Evolutionary conservation across 805 yeast genomes (phyloP).

Genomic region (Candida patagonica): DNA sequence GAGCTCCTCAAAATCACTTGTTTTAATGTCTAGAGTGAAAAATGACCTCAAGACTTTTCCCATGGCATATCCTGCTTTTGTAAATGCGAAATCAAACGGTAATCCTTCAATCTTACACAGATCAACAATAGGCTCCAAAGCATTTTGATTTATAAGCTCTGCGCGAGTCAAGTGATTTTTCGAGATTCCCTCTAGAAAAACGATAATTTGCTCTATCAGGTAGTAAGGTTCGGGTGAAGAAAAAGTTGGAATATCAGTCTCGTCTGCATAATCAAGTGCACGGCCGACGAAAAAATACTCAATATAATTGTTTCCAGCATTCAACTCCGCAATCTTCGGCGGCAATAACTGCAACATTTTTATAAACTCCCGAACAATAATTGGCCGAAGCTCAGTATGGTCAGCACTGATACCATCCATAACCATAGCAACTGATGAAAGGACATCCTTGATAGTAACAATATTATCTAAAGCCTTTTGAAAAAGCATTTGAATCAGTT

Average conservation of each 20-base stretch:
- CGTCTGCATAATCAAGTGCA: not conserved
- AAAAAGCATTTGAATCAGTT: slow-evolving; percentile 38
- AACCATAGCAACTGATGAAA: slow-evolving; percentile 50
- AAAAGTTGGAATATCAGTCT: not conserved
- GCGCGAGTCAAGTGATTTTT: slow-evolving; percentile 23
- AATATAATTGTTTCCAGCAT: slow-evolving; percentile 7
- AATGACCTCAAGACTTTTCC: slow-evolving; percentile 15
- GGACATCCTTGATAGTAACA: slow-evolving; percentile 43
- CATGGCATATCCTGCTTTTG: slow-evolving; percentile 17
- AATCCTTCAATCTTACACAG: slow-evolving; percentile 18
- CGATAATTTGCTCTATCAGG: slow-evolving; percentile 11
- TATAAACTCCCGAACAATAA: slow-evolving; percentile 41
- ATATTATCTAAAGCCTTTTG: slow-evolving; percentile 39
- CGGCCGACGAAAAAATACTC: slow-evolving; percentile 1
- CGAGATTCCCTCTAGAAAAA: slow-evolving; percentile 24
- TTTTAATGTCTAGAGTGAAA: slow-evolving; percentile 18
- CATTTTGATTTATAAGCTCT: slow-evolving; percentile 22
- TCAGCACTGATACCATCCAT: slow-evolving; percentile 80
- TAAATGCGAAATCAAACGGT: slow-evolving; percentile 26
- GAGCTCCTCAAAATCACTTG: slow-evolving; percentile 14
- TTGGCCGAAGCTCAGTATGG: slow-evolving; percentile 61
- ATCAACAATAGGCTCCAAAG: slow-evolving; percentile 16
- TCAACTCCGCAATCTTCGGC: slow-evolving; percentile 25
- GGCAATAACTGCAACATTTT: slow-evolving; percentile 12
- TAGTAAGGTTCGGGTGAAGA: not conserved